Base-by-base conservation (phyloP, 176 grass and related monocot genomes). In the Saccharum officinarum region DNA sequence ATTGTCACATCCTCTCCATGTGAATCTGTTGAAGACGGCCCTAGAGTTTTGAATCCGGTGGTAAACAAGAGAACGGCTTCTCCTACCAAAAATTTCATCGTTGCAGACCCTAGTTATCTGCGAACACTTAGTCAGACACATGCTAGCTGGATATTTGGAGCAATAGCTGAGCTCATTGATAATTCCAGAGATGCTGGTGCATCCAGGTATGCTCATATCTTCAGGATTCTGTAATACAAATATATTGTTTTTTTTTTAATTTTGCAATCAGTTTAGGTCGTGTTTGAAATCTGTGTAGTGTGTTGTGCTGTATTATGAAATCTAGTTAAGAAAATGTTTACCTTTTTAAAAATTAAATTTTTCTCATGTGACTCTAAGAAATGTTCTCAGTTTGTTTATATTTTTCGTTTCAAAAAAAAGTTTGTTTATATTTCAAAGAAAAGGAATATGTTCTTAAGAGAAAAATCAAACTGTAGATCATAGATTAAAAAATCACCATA, bases 101-200 rank as follows among this genome's bases (percentile, higher is more conserved):
- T 86, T 63, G 92, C 92, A 40, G 81, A 97, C 47, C 95, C 92
- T 22, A 92, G 90, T 69, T 97, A 97, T 83, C 81, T 97, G 69
- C 80, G 73, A 34, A 97, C 95, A 54, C 90, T 97, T n/a, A 91
- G 95, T 77, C 92, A 97, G 75, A 88, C 92, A 81, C 95, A 92
- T 87, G 95, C 90, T 71, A 73, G 88, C 41, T 97, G 95, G 95
- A 92, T 97, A 37, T 97, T 97, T 89, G 95, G 95, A 77, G 95
- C 90, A 73, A 82, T 97, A 83, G 92, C 95, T 75, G 95, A 97
- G 88, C 88, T 97, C 64, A 87, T 97, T 70, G 95, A 97, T 71
- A 94, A 97, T 80, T 97, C 95, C 47, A 91, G 86, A 84, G 95
- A 97, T 89, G 95, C 95, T 59, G 86, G 81, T 68, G 88, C 95